Base-by-base conservation (phyloP, 2,329 filamentous ascomycete genomes). In the Ilyonectria destructans region DNA sequence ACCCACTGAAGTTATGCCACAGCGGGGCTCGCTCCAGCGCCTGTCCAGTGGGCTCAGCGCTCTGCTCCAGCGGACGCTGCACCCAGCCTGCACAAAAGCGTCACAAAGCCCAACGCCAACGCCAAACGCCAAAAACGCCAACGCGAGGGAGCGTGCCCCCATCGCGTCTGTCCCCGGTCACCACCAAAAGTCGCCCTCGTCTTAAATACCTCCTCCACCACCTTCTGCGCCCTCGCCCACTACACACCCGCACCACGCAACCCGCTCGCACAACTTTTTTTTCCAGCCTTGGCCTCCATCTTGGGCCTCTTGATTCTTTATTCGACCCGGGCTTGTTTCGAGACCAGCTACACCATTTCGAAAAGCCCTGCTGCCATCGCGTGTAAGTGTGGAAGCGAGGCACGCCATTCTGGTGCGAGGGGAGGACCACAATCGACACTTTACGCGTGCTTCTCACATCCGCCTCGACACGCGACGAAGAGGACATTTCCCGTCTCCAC, bases 41-140 rank as follows among this genome's bases (percentile, higher is more conserved):
- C 29, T 13, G 35, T 35, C 31, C 33, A 43, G 54, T 23, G 37
- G 35, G 31, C 17, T 40, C 55, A 55, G 59, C 55, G 61, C 54
- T 29, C 6, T n/a, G 17, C 19, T 46, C 3, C 45, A 46, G 45
- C 9, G 45, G n/a, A n/a, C 17, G 26, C 15, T 54, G 29, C 29
- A 19, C 29, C 13, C 15, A 2, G 17, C 7, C 49, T 54, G 63
- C 49, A 62, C 49, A 61, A 54, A 51, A 35, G 23, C 51, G 51
- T 58, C 56, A 56, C 49, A 49, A 58, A 51, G n/a, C 5, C 62
- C 46, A 65, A 64, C 65, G 56, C 68, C 62, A 65, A 51, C 49
- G 49, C 29, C 49, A 62, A 66, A 71, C 69, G 69, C 68, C 69
- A 68, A 70, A 70, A 68, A 70, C 69, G 69, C 69, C 65, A 70